phyloP scores from a whole-genome alignment of 345 rosid species.

The Turritis glabra region DNA sequence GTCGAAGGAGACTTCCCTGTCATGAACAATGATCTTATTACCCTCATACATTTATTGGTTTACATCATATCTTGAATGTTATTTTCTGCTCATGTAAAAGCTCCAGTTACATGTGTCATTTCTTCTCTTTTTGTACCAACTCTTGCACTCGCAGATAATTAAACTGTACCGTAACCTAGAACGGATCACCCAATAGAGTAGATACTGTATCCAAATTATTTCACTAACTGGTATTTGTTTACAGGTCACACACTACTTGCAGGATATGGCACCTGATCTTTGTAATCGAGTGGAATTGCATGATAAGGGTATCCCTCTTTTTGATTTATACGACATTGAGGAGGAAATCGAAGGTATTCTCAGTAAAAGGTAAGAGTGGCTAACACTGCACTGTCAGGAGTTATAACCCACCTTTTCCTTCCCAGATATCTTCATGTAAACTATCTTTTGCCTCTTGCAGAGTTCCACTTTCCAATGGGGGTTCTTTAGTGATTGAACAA shows the following conservation, averaged over 20 bases:
- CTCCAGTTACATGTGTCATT: conserved; percentile 2
- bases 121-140: conserved; percentile 5
- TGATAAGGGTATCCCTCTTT: conserved; percentile 73
- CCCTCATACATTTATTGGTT: neutral
- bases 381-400: neutral
- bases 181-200: neutral
- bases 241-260: conserved; percentile 95
- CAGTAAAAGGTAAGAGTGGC: conserved; percentile 72
- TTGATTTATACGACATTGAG: conserved; percentile 83
- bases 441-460: conserved; percentile 44
- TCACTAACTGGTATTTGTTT: conserved; percentile 34
- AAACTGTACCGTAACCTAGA: neutral
- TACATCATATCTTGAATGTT: neutral
- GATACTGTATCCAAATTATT: conserved; percentile 16
- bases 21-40: neutral
- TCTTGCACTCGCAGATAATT: conserved; percentile 21
- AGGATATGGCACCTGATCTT: conserved; percentile 95
- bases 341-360: conserved; percentile 85
- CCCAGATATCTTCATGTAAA: conserved; percentile 16
- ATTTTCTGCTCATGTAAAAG: neutral
- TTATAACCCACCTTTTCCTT: conserved; percentile 2
- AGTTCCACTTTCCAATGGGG: conserved; percentile 87
- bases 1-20: neutral
- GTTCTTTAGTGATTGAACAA: conserved; percentile 95
- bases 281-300: conserved; percentile 83